A percentile compares a stretch with the other conserved stretches of the same genome.
These are phyloP conservation scores for Ascochyta clinopodiicola DNA, from an alignment of 2,329 filamentous ascomycete species.

Conservation along the genomic window DNA sequence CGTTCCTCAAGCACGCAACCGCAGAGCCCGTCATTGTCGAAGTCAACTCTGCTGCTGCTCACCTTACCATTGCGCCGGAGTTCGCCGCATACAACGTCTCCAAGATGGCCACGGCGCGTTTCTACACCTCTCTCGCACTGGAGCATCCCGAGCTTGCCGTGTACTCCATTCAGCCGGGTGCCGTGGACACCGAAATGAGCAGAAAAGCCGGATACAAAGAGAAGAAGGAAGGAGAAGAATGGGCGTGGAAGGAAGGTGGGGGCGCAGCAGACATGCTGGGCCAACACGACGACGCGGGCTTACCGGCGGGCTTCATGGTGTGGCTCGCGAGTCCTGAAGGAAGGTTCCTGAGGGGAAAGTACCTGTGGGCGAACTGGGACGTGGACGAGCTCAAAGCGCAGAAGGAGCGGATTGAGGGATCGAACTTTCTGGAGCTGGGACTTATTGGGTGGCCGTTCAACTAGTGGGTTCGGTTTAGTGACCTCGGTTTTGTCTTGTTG, in stretches of 20 bases:
- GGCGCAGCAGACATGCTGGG: conserved; percentile 1
- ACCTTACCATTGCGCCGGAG: conserved; percentile 19
- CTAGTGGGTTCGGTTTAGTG: too few species aligned
- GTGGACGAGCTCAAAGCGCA: conserved; percentile 32
- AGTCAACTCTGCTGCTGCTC: conserved; percentile 7
- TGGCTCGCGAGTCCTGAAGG: conserved; percentile 2
- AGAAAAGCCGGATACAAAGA: conserved; percentile 18
- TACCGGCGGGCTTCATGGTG: neutral
- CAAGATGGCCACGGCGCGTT: conserved; percentile 47
- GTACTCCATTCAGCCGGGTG: conserved; percentile 53
- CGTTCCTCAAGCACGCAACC: neutral
- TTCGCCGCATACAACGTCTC: conserved; percentile 40
- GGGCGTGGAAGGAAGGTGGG: conserved; percentile 10
- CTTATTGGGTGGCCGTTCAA: conserved; percentile 21
- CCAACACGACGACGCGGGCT: neutral
- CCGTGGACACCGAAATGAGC: conserved; percentile 50
- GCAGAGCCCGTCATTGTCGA: neutral
- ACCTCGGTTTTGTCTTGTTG: too few species aligned
- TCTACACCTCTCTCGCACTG: conserved; percentile 46
- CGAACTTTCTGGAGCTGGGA: conserved; percentile 22
- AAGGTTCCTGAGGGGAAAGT: conserved; percentile 31
- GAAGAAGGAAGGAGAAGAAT: conserved; percentile 24
- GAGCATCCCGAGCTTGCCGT: conserved; percentile 50
- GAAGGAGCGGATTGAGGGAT: conserved; percentile 27
- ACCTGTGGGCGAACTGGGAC: conserved; percentile 32